Conservation (phyloP, 306 rosid genomes). For the Clitoria ternatea region DNA sequence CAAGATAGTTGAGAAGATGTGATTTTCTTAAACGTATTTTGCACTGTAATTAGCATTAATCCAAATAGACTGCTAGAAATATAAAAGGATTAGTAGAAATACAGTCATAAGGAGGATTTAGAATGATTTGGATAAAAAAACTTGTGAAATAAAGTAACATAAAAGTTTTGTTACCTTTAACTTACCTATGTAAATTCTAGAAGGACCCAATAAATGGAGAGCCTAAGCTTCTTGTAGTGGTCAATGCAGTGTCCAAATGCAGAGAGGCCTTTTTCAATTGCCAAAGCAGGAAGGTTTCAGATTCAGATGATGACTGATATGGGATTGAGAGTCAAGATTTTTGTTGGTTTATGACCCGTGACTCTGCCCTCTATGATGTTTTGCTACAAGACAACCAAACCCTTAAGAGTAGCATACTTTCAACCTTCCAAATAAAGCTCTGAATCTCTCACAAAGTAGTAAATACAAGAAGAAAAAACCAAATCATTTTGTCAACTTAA, state of each 20-base stretch:
- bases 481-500: constrained; percentile 20
- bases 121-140: too few species aligned
- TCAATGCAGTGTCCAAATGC: constrained; percentile 1
- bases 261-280: constrained; percentile 4
- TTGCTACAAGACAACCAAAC: constrained; percentile 25
- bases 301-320: constrained; percentile 3
- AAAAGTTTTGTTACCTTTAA: constrained; percentile 13
- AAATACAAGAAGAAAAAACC: constrained; percentile 32
- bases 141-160: background rate
- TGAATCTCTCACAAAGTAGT: constrained; percentile 17
- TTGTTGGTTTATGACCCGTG: constrained; percentile 37
- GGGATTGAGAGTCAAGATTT: constrained; percentile 18
- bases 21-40: too few species aligned
- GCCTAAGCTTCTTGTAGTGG: constrained; percentile 6
- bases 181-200: background rate
- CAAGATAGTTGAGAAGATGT: too few species aligned
- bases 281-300: constrained; percentile 4
- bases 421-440: constrained; percentile 30
- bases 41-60: too few species aligned
- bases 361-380: constrained; percentile 20
- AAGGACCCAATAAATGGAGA: constrained; percentile 23
- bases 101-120: too few species aligned
- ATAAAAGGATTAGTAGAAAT: too few species aligned
- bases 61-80: too few species aligned
- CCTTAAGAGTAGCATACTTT: constrained; percentile 29